phyloP scores from a whole-genome alignment of 306 rosid genomes.

The Alnus rubra region DNA sequence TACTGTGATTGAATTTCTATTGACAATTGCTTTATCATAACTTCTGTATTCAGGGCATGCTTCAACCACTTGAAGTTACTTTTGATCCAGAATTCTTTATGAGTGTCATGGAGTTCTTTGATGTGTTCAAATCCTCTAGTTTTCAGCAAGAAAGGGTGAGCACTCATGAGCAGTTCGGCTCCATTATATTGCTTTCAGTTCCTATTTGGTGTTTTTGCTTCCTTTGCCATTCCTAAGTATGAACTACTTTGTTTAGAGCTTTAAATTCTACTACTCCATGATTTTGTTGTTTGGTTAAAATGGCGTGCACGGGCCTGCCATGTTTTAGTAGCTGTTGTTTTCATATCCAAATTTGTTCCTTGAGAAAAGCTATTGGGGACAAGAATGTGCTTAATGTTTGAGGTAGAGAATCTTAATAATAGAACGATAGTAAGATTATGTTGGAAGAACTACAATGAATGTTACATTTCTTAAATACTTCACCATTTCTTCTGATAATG shows the following conservation, averaged over 20 bases:
- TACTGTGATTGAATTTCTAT: neutral
- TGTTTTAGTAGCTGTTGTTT: neutral
- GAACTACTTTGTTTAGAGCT: neutral
- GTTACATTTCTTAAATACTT: neutral
- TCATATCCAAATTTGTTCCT: neutral
- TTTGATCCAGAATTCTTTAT: constrained; percentile 49
- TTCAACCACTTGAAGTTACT: constrained; percentile 67
- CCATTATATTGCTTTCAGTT: neutral
- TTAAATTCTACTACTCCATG: neutral
- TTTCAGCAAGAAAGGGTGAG: constrained; percentile 81
- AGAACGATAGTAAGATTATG: neutral
- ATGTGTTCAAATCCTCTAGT: constrained; percentile 53
- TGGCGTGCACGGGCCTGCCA: neutral
- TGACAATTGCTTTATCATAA: constrained; percentile 8
- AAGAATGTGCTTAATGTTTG: neutral
- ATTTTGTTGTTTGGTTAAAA: neutral
- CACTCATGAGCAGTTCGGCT: neutral
- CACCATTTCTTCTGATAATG: neutral
- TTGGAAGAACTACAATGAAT: neutral
- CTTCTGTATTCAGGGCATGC: constrained; percentile 55
- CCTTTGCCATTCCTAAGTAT: neutral
- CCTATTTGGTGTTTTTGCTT: neutral
- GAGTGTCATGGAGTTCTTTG: constrained; percentile 51
- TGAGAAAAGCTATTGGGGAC: no score
- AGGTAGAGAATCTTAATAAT: neutral